Percentiles rank a stretch among this genome's conserved stretches.
These are phyloP conservation scores for Penicillium crystallinum DNA, from an alignment of 495 filamentous ascomycete species.

Conservation along the genomic window DNA sequence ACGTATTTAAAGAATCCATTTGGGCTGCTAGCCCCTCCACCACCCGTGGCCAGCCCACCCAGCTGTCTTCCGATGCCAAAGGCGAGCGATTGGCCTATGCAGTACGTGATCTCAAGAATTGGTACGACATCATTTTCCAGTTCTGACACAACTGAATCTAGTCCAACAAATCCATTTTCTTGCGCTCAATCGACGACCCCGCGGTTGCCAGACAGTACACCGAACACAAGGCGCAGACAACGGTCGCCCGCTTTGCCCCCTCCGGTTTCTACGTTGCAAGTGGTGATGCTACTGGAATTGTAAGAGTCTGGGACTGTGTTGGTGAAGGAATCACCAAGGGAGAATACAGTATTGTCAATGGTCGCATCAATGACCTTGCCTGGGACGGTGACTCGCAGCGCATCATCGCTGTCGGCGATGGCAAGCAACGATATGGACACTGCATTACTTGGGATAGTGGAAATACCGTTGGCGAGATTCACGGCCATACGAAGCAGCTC, in stretches of 20 bases:
- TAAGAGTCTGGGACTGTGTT: constrained; percentile 81
- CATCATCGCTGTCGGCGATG: constrained; percentile 92
- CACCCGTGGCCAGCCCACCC: constrained; percentile 79
- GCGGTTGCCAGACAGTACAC: constrained; percentile 80
- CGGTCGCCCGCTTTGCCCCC: constrained; percentile 90
- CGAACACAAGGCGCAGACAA: constrained; percentile 78
- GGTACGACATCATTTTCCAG: background rate
- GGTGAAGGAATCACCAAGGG: constrained; percentile 58
- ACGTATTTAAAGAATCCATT: constrained; percentile 50
- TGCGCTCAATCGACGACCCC: constrained; percentile 88
- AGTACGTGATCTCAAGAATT: constrained; percentile 46
- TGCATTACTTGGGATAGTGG: constrained; percentile 94
- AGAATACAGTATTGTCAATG: constrained; percentile 91
- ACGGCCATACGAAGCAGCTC: constrained; percentile 82
- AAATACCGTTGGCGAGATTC: constrained; percentile 90
- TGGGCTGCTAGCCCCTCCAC: constrained; percentile 79
- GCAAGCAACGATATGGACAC: constrained; percentile 88
- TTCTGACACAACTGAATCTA: constrained; percentile 31
- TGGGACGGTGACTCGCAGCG: constrained; percentile 98
- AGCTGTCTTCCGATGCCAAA: constrained; percentile 83
- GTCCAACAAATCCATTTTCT: constrained; percentile 94
- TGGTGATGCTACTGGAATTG: constrained; percentile 76
- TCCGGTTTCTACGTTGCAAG: constrained; percentile 95
- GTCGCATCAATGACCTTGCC: constrained; percentile 89
- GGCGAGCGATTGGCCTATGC: constrained; percentile 93